A percentile compares a stretch with the other conserved stretches of the same genome.
Evolutionary conservation across 2,329 filamentous ascomycete genomes (phyloP).

Genomic region (Ciborinia camelliae): DNA sequence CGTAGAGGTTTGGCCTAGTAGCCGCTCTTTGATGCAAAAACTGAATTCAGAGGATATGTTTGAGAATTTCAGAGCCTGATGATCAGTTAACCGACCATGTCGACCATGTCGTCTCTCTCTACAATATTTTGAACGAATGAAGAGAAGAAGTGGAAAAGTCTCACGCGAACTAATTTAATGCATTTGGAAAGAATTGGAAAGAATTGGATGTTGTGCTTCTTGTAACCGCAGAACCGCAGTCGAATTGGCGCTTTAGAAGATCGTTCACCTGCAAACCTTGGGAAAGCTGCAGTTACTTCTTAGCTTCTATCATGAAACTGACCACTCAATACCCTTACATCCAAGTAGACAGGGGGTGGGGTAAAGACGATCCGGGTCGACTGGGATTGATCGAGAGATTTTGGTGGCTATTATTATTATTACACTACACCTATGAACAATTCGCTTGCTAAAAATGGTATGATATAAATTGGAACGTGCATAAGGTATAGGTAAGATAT

Average conservation of each 20-base stretch:
- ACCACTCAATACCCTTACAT: not conserved
- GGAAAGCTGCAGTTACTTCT: not conserved
- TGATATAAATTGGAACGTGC: too few species aligned
- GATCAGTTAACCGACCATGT: not conserved
- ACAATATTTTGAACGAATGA: not conserved
- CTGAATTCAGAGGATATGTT: not conserved
- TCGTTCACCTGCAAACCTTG: not conserved
- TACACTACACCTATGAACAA: not conserved
- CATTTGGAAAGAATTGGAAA: not conserved
- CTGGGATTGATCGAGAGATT: not conserved
- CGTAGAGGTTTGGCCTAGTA: too few species aligned
- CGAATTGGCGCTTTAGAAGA: not conserved
- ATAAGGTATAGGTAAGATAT: too few species aligned
- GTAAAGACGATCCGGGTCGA: not conserved
- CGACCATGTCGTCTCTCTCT: too few species aligned
- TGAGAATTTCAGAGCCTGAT: not conserved
- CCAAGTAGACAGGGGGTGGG: not conserved
- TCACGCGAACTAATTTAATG: not conserved
- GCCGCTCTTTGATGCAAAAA: not conserved
- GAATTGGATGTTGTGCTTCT: conserved; percentile 10
- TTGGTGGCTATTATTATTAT: too few species aligned
- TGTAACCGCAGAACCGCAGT: conserved; percentile 4
- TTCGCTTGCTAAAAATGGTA: not conserved
- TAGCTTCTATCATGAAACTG: conserved; percentile 3
- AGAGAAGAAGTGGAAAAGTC: too few species aligned